These are phyloP conservation scores for Syzygium jambos DNA, from an alignment of 345 rosid genomes.

Conservation along the genomic window DNA sequence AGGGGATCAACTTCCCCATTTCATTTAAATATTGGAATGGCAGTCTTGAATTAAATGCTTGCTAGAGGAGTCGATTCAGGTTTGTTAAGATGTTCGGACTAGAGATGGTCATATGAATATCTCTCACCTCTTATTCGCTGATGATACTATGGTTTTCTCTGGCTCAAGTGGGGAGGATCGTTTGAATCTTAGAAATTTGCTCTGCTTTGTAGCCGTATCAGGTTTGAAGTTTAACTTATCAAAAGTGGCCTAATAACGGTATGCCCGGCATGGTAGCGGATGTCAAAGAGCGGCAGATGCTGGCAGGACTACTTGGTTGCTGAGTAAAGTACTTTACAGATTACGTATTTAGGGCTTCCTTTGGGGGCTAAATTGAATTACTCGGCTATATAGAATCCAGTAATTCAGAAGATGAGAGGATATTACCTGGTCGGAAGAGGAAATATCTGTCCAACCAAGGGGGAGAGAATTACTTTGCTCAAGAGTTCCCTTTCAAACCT, in stretches of 20 bases:
- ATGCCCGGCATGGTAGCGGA: background rate
- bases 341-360: background rate
- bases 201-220: background rate
- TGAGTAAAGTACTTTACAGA: background rate
- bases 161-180: background rate
- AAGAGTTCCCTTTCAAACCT: background rate
- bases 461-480: background rate
- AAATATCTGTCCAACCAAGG: background rate
- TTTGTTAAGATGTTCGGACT: background rate
- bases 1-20: background rate
- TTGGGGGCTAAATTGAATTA: background rate
- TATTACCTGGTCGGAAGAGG: background rate
- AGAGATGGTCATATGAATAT: background rate
- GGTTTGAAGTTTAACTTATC: background rate
- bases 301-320: background rate
- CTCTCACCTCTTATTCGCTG: background rate
- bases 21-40: background rate
- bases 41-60: background rate
- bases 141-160: background rate
- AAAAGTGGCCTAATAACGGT: background rate
- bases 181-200: background rate
- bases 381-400: background rate
- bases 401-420: background rate
- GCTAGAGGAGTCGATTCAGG: background rate
- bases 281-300: background rate